phyloP scores from a whole-genome alignment of 306 rosid genomes.

The Pueraria montana region DNA sequence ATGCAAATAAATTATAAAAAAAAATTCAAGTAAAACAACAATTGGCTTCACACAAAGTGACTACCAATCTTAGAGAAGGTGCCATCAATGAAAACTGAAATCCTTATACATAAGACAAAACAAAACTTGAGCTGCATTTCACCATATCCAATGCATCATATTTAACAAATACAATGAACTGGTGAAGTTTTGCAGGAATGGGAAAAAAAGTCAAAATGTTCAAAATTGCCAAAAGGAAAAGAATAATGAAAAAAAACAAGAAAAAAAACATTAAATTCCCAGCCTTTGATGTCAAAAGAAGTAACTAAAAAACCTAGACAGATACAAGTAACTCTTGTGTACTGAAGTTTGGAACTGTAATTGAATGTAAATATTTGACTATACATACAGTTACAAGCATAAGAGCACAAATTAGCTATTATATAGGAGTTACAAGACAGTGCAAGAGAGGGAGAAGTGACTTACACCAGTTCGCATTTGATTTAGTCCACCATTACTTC shows the following conservation, averaged over 20 bases:
- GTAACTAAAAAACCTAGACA: slow-evolving; percentile 6
- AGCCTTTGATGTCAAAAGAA: slow-evolving; percentile 22
- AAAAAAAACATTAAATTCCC: slow-evolving; percentile 16
- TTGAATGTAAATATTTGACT: neutral
- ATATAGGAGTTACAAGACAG: slow-evolving; percentile 10
- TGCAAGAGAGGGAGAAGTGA: slow-evolving; percentile 43
- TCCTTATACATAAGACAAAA: slow-evolving; percentile 17
- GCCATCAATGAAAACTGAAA: slow-evolving; percentile 38
- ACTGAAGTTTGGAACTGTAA: slow-evolving; percentile 28
- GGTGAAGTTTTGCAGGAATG: slow-evolving; percentile 19
- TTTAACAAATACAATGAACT: slow-evolving; percentile 17
- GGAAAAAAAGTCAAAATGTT: neutral
- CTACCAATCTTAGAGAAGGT: slow-evolving; percentile 38
- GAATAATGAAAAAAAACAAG: neutral
- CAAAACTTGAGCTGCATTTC: neutral
- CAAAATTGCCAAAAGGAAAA: slow-evolving; percentile 26
- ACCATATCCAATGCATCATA: slow-evolving; percentile 33
- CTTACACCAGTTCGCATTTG: slow-evolving; percentile 99
- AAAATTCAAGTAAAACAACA: neutral
- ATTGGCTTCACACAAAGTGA: slow-evolving; percentile 38
- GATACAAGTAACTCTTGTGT: slow-evolving; percentile 22
- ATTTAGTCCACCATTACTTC: slow-evolving; percentile 91
- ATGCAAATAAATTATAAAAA: neutral
- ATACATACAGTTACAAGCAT: slow-evolving; percentile 16
- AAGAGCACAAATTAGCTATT: slow-evolving; percentile 15